These are phyloP conservation scores for Ceratobasidium sp. DNA, from an alignment of 1,284 basidiomycete species.

Conservation along the genomic window DNA sequence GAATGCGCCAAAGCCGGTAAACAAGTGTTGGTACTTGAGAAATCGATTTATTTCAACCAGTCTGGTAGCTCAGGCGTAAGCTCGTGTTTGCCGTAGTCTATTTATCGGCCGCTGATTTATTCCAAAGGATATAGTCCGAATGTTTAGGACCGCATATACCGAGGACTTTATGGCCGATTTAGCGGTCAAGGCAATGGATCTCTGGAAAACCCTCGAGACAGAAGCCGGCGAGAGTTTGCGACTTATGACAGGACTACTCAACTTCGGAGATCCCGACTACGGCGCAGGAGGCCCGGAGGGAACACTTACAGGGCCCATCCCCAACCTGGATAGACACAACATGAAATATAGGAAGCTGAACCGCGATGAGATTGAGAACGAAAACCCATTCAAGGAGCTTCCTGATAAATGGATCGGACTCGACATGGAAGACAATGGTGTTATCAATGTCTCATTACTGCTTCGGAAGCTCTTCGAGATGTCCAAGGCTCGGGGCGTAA, in stretches of 20 bases:
- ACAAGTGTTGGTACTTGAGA: too few relatives aligned
- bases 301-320: background rate
- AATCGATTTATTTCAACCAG: too few relatives aligned
- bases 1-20: too few relatives aligned
- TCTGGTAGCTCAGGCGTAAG: too few relatives aligned
- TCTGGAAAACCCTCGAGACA: background rate
- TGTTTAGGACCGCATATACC: constrained; percentile 3
- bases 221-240: background rate
- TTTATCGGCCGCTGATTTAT: background rate
- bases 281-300: background rate
- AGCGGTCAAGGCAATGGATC: background rate
- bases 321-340: background rate
- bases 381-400: background rate
- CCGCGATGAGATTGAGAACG: background rate
- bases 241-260: background rate
- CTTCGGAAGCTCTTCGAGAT: background rate
- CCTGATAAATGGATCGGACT: background rate
- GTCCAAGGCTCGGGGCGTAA: background rate
- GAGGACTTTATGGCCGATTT: background rate
- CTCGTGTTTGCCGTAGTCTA: too few relatives aligned
- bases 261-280: background rate
- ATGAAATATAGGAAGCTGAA: background rate
- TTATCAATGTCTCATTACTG: background rate
- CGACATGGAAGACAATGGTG: background rate
- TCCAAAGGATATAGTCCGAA: background rate